Evolutionary conservation across 306 rosid species (phyloP).

Genomic region (Cicer cuneatum): DNA sequence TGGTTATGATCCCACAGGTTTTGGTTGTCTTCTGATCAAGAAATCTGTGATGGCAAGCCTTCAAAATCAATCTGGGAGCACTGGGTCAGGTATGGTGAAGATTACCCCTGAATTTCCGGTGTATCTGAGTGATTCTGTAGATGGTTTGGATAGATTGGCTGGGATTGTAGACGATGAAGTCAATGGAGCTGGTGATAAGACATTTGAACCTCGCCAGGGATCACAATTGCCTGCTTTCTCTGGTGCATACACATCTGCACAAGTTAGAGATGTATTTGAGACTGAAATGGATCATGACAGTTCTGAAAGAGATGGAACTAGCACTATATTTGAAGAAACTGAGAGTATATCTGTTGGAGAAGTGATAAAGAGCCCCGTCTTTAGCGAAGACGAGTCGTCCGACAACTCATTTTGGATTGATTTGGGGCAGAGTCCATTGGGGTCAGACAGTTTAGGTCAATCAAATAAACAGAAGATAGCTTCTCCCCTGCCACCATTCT

Average conservation of each 20-base stretch:
- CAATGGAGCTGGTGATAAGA: slow-evolving; percentile 54
- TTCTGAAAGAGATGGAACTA: slow-evolving; percentile 88
- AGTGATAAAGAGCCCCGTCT: slow-evolving; percentile 95
- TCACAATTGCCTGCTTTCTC: slow-evolving; percentile 91
- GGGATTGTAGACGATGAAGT: slow-evolving; percentile 71
- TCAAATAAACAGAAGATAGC: slow-evolving; percentile 63
- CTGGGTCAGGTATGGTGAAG: slow-evolving; percentile 97
- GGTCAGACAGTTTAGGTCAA: slow-evolving; percentile 71
- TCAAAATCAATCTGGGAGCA: slow-evolving; percentile 85
- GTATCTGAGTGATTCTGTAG: slow-evolving; percentile 87
- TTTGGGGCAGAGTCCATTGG: slow-evolving; percentile 95
- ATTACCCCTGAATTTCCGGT: slow-evolving; percentile 88
- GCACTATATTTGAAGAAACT: slow-evolving; percentile 94
- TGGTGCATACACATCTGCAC: slow-evolving; percentile 87
- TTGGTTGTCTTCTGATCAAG: slow-evolving; percentile 94
- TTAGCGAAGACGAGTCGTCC: slow-evolving; percentile 94
- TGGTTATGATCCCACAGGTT: slow-evolving; percentile 94
- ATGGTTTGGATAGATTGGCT: slow-evolving; percentile 71
- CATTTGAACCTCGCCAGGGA: slow-evolving; percentile 67
- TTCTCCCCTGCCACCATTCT: slow-evolving; percentile 84
- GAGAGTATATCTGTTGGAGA: slow-evolving; percentile 93
- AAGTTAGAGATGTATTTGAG: slow-evolving; percentile 92
- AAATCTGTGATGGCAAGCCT: slow-evolving; percentile 88
- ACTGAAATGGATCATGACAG: slow-evolving; percentile 93
- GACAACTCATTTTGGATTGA: slow-evolving; percentile 94